These are phyloP conservation scores for Jacaranda copaia DNA, from an alignment of 257 asterid species.

Conservation along the genomic window DNA sequence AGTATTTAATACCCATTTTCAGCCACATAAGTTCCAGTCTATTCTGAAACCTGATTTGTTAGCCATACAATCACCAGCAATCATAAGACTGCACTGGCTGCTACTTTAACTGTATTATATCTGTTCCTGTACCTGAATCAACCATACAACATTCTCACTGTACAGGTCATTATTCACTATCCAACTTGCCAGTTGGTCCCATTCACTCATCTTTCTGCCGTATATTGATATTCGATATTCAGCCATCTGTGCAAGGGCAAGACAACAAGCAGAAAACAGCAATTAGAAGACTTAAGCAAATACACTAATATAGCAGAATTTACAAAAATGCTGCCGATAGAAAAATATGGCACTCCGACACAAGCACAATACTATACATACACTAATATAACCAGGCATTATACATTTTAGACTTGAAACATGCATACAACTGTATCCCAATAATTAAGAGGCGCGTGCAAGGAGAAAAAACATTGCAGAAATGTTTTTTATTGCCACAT, in stretches of 20 bases:
- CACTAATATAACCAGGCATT: not conserved
- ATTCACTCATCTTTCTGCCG: slow-evolving; percentile 82
- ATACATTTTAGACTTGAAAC: not conserved
- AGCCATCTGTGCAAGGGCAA: slow-evolving; percentile 68
- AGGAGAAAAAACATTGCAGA: slow-evolving; percentile 16
- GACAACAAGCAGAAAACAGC: slow-evolving; percentile 23
- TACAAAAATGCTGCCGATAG: not conserved
- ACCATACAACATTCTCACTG: slow-evolving; percentile 85
- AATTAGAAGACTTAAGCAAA: slow-evolving; percentile 22
- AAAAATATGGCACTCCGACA: not conserved
- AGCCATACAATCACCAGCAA: not conserved
- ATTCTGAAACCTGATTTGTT: slow-evolving; percentile 14
- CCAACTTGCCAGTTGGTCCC: slow-evolving; percentile 91
- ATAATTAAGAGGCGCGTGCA: not conserved
- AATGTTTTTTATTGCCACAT: not conserved
- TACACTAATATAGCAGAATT: not conserved
- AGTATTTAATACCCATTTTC: not conserved
- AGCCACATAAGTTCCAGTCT: not conserved
- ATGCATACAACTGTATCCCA: not conserved
- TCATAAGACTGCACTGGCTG: slow-evolving; percentile 10
- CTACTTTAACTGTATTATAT: not conserved
- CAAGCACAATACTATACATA: not conserved
- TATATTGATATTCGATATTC: slow-evolving; percentile 80
- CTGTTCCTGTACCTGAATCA: slow-evolving; percentile 61
- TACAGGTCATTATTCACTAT: slow-evolving; percentile 72